A percentile compares a stretch with the other conserved stretches of the same genome.
These are phyloP conservation scores for Cryptococcus sp. DNA, from an alignment of 1,284 basidiomycete species.

Conservation along the genomic window DNA sequence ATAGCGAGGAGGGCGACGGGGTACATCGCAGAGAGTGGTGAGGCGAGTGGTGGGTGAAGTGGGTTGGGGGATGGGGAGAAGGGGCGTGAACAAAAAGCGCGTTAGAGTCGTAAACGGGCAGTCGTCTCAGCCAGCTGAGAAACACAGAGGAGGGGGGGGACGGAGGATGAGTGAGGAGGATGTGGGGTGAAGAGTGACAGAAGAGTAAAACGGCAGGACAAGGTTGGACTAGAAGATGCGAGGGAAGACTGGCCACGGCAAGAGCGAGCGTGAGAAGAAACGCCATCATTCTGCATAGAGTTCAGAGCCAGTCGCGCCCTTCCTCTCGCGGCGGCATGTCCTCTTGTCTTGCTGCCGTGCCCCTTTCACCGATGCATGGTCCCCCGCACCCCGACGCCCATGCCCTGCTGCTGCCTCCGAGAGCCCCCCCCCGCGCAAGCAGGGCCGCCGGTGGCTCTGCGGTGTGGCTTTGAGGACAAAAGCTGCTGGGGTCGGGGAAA, in stretches of 20 bases:
- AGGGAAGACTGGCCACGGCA: not conserved
- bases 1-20: not conserved
- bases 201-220: not conserved
- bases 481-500: too few relatives aligned
- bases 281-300: not conserved
- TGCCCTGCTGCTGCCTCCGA: too few relatives aligned
- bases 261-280: not conserved
- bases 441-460: too few relatives aligned
- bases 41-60: not conserved
- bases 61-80: not conserved
- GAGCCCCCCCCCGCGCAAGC: too few relatives aligned
- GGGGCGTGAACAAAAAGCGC: not conserved
- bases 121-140: constrained; percentile 2
- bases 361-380: too few relatives aligned
- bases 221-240: not conserved
- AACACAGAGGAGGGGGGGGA: not conserved
- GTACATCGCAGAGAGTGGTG: not conserved
- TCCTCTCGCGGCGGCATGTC: not conserved
- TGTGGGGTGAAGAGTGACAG: not conserved
- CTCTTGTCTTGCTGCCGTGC: too few relatives aligned
- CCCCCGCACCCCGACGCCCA: too few relatives aligned
- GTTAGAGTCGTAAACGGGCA: not conserved
- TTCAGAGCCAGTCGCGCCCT: not conserved
- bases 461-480: too few relatives aligned
- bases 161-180: not conserved